These are phyloP conservation scores for Silene coronaria DNA, from an alignment of 179 eudicot species.

Conservation along the genomic window DNA sequence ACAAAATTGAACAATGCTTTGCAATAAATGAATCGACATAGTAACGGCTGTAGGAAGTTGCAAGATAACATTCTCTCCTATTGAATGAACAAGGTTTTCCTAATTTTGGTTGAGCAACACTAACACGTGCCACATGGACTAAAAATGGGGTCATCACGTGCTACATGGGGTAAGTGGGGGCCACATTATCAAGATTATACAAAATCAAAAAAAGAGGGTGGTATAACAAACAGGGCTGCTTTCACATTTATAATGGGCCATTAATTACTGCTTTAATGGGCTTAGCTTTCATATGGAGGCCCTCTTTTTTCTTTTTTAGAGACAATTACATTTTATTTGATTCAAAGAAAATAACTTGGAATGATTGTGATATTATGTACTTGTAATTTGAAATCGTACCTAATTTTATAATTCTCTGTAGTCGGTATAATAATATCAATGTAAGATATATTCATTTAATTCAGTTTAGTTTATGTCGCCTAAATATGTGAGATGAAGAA, in stretches of 20 bases:
- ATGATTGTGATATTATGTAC: not conserved
- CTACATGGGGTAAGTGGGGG: constrained; percentile 19
- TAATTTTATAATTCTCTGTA: no score
- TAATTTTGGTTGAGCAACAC: not conserved
- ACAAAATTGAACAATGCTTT: not conserved
- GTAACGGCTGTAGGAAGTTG: no score
- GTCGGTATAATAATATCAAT: no score
- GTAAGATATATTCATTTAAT: no score
- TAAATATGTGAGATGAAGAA: no score
- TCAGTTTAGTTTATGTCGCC: no score
- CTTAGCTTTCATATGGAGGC: constrained; percentile 10
- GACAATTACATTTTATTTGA: constrained; percentile 1
- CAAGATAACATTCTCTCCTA: not conserved
- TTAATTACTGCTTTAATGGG: constrained; percentile 20
- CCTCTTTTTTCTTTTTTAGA: not conserved
- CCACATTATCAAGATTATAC: not conserved
- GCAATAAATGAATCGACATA: not conserved
- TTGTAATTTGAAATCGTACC: not conserved
- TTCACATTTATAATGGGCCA: constrained; percentile 23
- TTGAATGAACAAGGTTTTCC: not conserved
- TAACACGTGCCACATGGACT: constrained; percentile 16
- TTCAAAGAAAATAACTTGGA: constrained; percentile 2
- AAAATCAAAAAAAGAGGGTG: not conserved
- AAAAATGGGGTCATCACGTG: constrained; percentile 24
- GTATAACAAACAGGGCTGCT: constrained; percentile 13